Conservation (phyloP, 768 basidiomycete species). For the Tulasnella sp. region DNA sequence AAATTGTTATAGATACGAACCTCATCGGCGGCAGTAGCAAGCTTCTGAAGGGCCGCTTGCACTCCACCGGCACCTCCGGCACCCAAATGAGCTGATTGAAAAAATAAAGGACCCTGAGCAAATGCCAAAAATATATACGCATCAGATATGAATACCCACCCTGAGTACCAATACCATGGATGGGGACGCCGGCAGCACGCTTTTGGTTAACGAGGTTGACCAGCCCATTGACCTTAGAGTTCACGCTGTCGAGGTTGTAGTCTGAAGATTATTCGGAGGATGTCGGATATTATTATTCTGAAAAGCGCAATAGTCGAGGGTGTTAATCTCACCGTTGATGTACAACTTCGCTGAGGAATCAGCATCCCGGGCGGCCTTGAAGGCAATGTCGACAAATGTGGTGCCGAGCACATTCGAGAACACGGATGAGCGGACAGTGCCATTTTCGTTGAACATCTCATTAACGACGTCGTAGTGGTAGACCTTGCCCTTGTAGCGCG, state of each 20-base stretch:
- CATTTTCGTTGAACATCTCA: conserved; percentile 59
- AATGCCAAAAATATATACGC: not conserved
- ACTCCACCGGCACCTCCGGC: conserved; percentile 26
- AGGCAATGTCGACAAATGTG: conserved; percentile 56
- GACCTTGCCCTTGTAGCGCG: conserved; percentile 35
- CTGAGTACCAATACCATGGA: conserved; percentile 27
- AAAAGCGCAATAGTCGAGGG: not conserved
- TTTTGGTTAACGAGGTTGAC: conserved; percentile 17
- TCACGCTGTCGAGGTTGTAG: conserved; percentile 27
- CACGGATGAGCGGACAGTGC: conserved; percentile 53
- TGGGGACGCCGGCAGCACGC: conserved; percentile 8
- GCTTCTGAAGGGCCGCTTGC: not conserved
- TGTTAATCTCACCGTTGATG: conserved; percentile 16
- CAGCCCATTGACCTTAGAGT: not conserved
- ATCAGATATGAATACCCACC: not conserved
- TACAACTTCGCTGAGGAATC: conserved; percentile 49
- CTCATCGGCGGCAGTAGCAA: conserved; percentile 11
- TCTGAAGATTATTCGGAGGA: not conserved
- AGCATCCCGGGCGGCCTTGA: conserved; percentile 55
- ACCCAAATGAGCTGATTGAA: not conserved
- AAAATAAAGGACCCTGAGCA: not conserved
- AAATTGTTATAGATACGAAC: not conserved
- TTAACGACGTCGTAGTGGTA: conserved; percentile 36
- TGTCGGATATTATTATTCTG: too few species aligned
- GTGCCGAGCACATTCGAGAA: conserved; percentile 50